phyloP scores from a whole-genome alignment of 345 rosid species.

The Moricandia arvensis region DNA sequence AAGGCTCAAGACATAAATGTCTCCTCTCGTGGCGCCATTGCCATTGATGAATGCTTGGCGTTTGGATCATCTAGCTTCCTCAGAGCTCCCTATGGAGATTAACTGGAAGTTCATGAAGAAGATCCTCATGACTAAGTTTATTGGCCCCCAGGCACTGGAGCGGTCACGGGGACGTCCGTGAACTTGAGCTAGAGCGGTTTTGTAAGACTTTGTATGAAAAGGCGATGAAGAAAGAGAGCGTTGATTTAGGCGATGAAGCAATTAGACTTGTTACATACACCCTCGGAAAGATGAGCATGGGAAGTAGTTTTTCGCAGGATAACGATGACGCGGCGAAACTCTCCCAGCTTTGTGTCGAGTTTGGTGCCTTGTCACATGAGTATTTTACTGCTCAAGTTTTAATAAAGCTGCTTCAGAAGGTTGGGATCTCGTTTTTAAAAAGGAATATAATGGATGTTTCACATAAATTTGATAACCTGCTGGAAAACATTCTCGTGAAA shows the following conservation, averaged over 20 bases:
- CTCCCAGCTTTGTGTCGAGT: neutral
- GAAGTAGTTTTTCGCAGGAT: neutral
- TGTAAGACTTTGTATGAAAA: constrained; percentile 1
- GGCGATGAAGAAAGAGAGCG: constrained; percentile 1
- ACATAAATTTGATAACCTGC: neutral
- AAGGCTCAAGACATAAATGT: neutral
- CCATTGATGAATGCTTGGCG: neutral
- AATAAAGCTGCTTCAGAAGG: neutral
- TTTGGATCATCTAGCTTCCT: constrained; percentile 5
- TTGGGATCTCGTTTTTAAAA: neutral
- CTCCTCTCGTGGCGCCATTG: neutral
- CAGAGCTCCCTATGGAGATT: constrained; percentile 12
- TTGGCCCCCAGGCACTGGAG: constrained; percentile 18
- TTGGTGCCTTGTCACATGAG: neutral
- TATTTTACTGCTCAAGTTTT: neutral
- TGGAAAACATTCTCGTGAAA: neutral
- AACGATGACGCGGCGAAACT: neutral
- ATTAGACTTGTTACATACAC: constrained; percentile 6
- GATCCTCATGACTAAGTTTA: constrained; percentile 17
- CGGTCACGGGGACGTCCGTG: constrained; percentile 12
- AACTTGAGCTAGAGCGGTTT: constrained; percentile 9
- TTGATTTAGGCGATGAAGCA: constrained; percentile 7
- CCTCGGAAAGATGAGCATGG: constrained; percentile 40
- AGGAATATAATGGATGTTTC: neutral
- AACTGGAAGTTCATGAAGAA: constrained; percentile 24